phyloP scores from a whole-genome alignment of 192 early-diverging fungal species.

The Dimargaris verticillata region DNA sequence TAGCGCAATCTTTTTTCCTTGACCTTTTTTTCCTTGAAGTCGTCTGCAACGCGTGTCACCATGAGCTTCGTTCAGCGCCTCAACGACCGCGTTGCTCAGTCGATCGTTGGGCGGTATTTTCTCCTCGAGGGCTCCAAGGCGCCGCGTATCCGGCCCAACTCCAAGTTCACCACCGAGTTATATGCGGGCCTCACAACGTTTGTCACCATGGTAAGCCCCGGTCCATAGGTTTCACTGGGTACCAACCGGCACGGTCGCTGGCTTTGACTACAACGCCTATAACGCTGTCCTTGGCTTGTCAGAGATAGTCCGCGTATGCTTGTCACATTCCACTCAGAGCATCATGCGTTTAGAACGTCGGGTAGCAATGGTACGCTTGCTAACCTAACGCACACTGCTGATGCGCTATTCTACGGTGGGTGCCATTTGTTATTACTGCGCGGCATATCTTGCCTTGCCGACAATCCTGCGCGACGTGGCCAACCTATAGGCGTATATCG shows the following conservation, averaged over 20 bases:
- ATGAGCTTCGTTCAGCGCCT: constrained; percentile 34
- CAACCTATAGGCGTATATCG: constrained; percentile 32
- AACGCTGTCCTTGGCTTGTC: background rate
- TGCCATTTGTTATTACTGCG: background rate
- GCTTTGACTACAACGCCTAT: no score
- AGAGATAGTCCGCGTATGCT: constrained; percentile 14
- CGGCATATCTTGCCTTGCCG: background rate
- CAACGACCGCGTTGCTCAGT: constrained; percentile 37
- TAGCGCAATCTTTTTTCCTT: no score
- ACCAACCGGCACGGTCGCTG: no score
- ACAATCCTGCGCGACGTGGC: background rate
- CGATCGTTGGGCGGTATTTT: constrained; percentile 41
- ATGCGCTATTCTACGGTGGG: background rate
- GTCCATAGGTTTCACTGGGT: no score
- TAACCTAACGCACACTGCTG: background rate
- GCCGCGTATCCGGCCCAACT: constrained; percentile 35
- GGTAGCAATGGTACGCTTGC: background rate
- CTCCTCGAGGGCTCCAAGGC: constrained; percentile 41
- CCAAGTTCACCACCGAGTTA: constrained; percentile 46
- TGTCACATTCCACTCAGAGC: background rate
- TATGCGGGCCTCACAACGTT: constrained; percentile 53
- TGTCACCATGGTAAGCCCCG: constrained; percentile 35
- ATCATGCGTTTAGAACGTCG: background rate
- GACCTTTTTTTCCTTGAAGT: no score
- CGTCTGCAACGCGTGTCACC: constrained; percentile 1